These are phyloP conservation scores for Trametes sanguinea DNA, from an alignment of 768 basidiomycete species.

Conservation along the genomic window DNA sequence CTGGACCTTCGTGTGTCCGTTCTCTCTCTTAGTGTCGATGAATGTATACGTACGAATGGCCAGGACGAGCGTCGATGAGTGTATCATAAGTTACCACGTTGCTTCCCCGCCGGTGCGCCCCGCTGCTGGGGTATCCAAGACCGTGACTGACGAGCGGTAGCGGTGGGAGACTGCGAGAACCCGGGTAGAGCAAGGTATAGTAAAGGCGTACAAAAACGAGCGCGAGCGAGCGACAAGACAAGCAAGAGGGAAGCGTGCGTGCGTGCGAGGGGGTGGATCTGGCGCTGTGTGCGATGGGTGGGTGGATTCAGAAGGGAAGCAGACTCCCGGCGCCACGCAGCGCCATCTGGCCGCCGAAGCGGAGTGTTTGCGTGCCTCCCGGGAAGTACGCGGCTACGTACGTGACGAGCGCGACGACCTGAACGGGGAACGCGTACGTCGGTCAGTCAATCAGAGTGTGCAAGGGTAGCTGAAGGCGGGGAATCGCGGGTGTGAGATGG, in stretches of 20 bases:
- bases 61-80: constrained; percentile 3
- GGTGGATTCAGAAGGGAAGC: constrained; percentile 61
- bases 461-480: background rate
- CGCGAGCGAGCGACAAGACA: background rate
- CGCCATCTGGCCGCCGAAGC: constrained; percentile 78
- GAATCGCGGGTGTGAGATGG: background rate
- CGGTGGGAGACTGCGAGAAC: background rate
- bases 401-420: constrained; percentile 81
- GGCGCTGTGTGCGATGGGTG: background rate
- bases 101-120: background rate
- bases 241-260: background rate
- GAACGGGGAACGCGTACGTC: background rate
- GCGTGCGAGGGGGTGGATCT: too few species aligned
- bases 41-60: constrained; percentile 6
- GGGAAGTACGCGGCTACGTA: constrained; percentile 97
- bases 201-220: background rate
- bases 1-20: background rate
- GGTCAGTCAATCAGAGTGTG: too few species aligned
- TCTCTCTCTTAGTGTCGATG: background rate
- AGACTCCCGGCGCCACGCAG: constrained; percentile 83
- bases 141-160: too few species aligned
- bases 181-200: constrained; percentile 7
- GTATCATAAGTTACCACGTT: constrained; percentile 11
- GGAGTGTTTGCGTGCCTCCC: constrained; percentile 78
- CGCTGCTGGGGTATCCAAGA: too few species aligned